phyloP scores from a whole-genome alignment of 2,329 filamentous ascomycete species.

The Elsinoe australis region DNA sequence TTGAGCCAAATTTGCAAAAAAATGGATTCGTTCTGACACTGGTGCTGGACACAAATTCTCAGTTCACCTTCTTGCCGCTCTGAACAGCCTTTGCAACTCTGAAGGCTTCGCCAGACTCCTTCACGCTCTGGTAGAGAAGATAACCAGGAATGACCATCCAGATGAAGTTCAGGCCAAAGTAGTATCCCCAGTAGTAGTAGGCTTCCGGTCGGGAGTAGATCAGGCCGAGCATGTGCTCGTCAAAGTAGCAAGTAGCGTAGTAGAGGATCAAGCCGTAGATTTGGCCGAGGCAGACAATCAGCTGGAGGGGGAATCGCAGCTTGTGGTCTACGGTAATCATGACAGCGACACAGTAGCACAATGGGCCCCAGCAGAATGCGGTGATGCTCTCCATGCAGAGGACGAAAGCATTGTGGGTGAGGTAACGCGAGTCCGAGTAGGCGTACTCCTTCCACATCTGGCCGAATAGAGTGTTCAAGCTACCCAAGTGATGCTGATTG shows the following conservation, averaged over 20 bases:
- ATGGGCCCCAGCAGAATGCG: constrained; percentile 54
- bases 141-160: constrained; percentile 56
- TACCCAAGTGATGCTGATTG: constrained; percentile 58
- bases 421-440: constrained; percentile 76
- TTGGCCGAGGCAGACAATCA: constrained; percentile 55
- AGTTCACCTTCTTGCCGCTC: constrained; percentile 20
- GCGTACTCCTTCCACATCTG: constrained; percentile 93
- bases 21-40: too few species aligned
- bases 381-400: constrained; percentile 83
- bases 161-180: constrained; percentile 58
- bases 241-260: constrained; percentile 56
- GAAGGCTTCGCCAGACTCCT: constrained; percentile 32
- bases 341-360: constrained; percentile 51
- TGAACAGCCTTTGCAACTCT: constrained; percentile 28
- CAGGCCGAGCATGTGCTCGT: constrained; percentile 48
- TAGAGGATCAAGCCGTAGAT: constrained; percentile 58
- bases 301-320: constrained; percentile 52
- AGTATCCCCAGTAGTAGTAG: constrained; percentile 60
- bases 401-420: constrained; percentile 74
- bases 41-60: too few species aligned
- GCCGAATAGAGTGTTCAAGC: constrained; percentile 64
- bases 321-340: constrained; percentile 48
- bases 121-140: constrained; percentile 34
- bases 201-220: constrained; percentile 54
- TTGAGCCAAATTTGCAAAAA: too few species aligned